phyloP scores from a whole-genome alignment of 2,329 filamentous ascomycete genomes.

The Neophaeococcomyces aloes region DNA sequence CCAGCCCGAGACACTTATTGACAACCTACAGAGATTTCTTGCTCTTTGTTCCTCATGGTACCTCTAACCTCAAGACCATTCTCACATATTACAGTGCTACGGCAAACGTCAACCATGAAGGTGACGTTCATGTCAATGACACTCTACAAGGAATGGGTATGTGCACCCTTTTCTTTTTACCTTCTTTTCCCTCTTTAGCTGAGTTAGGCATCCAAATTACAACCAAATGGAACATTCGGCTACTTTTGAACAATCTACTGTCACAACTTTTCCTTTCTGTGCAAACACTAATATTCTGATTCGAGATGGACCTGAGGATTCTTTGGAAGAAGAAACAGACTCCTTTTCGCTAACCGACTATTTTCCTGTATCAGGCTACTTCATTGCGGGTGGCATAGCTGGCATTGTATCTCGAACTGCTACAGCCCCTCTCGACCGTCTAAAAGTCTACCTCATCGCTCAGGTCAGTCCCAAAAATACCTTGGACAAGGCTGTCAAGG shows the following conservation, averaged over 20 bases:
- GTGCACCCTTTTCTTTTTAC: conserved; percentile 31
- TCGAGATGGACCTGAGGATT: conserved; percentile 6
- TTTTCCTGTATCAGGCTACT: conserved; percentile 90
- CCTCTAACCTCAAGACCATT: conserved; percentile 66
- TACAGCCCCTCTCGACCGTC: conserved; percentile 87
- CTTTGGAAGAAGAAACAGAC: conserved; percentile 31
- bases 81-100: conserved; percentile 86
- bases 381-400: conserved; percentile 86
- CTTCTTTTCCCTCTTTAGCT: not conserved
- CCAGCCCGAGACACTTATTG: conserved; percentile 6
- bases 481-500: conserved; percentile 56
- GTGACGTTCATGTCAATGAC: conserved; percentile 88
- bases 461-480: conserved; percentile 59
- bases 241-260: not conserved
- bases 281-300: conserved; percentile 10
- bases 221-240: not conserved
- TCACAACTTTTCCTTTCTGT: not conserved
- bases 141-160: conserved; percentile 91
- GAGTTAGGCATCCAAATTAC: not conserved
- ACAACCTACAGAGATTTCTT: conserved; percentile 70
- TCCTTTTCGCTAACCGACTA: conserved; percentile 51
- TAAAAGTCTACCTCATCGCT: conserved; percentile 95
- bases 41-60: conserved; percentile 67
- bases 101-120: conserved; percentile 81
- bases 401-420: conserved; percentile 91